Percentiles rank a stretch among this genome's conserved stretches.
Conservation (phyloP, 371 early-diverging fungal species). For the Mortierella sp. region DNA sequence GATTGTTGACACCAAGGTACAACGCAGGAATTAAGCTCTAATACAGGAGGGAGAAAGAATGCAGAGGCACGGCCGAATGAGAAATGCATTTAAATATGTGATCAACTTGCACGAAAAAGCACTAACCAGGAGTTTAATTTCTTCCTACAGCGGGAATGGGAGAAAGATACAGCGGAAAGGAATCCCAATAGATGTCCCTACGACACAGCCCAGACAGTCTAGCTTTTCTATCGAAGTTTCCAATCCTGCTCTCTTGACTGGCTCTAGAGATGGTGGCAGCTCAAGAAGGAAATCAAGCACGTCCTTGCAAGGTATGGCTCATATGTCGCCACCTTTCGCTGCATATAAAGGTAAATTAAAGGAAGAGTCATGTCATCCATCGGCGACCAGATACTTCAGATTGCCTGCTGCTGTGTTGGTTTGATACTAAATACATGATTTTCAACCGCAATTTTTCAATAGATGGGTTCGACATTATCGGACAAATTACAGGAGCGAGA, state of each 20-base stretch:
- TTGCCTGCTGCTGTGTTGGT: neutral
- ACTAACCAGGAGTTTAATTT: neutral
- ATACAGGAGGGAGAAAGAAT: neutral
- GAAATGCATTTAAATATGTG: neutral
- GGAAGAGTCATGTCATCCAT: neutral
- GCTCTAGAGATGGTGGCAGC: slow-evolving; percentile 15
- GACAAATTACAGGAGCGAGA: slow-evolving; percentile 8
- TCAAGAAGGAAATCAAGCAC: slow-evolving; percentile 19
- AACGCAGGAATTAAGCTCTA: neutral
- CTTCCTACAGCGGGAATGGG: slow-evolving; percentile 1
- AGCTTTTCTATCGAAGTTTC: slow-evolving; percentile 4
- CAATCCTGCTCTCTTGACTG: slow-evolving; percentile 29
- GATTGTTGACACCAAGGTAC: slow-evolving; percentile 3
- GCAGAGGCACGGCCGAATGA: slow-evolving; percentile 1
- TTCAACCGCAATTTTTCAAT: neutral
- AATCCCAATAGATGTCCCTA: slow-evolving; percentile 39
- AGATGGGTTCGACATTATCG: slow-evolving; percentile 27
- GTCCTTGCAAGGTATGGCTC: slow-evolving; percentile 7
- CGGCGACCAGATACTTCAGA: neutral
- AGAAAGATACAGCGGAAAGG: slow-evolving; percentile 23
- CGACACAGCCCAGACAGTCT: slow-evolving; percentile 20
- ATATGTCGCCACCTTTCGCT: slow-evolving; percentile 5
- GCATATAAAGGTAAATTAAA: slow-evolving; percentile 1
- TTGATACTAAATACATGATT: neutral
- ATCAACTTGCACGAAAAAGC: neutral